These are phyloP conservation scores for Venturia effusa DNA, from an alignment of 2,329 filamentous ascomycete species.

Conservation along the genomic window DNA sequence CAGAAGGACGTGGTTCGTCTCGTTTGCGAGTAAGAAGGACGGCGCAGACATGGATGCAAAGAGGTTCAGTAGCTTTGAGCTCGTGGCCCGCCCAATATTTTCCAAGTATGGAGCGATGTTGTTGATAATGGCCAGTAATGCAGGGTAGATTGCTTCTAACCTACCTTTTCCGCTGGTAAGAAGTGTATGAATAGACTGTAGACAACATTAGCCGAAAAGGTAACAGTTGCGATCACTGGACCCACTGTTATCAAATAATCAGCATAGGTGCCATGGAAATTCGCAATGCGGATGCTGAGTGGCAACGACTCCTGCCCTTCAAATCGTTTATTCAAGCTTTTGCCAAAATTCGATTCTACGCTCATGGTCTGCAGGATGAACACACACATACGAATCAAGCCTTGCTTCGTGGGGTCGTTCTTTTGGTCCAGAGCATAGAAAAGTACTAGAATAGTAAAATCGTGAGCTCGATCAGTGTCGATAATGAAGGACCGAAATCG, in stretches of 20 bases:
- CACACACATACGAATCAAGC: conserved; percentile 92
- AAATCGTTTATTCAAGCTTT: conserved; percentile 81
- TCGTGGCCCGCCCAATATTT: conserved; percentile 61
- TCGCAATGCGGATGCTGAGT: conserved; percentile 64
- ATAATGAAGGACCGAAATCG: conserved; percentile 94
- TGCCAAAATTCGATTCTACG: conserved; percentile 81
- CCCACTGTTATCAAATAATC: conserved; percentile 85
- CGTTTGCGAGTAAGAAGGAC: conserved; percentile 83
- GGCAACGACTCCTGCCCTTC: conserved; percentile 83
- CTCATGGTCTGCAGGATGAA: conserved; percentile 92
- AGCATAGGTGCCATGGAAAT: conserved; percentile 82
- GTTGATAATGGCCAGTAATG: conserved; percentile 82
- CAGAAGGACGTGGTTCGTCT: conserved; percentile 75
- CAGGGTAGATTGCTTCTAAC: conserved; percentile 83
- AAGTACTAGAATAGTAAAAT: conserved; percentile 80
- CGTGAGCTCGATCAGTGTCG: conserved; percentile 84
- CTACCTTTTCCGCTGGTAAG: conserved; percentile 87
- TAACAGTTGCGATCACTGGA: conserved; percentile 8
- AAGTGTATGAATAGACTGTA: conserved; percentile 75
- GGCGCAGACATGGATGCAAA: conserved; percentile 90
- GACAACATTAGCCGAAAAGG: conserved; percentile 9
- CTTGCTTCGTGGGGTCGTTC: conserved; percentile 76
- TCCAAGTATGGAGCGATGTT: conserved; percentile 83
- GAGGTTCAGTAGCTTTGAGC: conserved; percentile 74
- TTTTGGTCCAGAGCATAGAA: conserved; percentile 92